phyloP scores from a whole-genome alignment of 768 basidiomycete species.

The Lactifluus echinatus region DNA sequence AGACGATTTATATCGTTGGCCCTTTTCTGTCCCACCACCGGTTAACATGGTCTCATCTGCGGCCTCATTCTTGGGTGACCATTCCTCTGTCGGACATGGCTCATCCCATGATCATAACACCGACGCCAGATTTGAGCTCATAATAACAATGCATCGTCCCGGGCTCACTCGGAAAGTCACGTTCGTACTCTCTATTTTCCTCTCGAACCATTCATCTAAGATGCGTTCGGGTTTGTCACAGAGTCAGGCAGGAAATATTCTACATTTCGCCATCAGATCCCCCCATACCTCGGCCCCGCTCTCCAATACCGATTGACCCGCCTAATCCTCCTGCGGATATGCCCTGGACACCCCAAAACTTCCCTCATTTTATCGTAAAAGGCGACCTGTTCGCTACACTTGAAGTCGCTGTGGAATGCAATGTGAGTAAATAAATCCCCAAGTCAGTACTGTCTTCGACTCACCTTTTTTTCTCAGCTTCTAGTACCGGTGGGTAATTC shows the following conservation, averaged over 20 bases:
- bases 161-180: background rate
- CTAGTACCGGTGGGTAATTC: background rate
- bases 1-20: background rate
- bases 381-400: conserved; percentile 5
- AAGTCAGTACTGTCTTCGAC: background rate
- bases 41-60: background rate
- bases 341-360: background rate
- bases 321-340: background rate
- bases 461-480: background rate
- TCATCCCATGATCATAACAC: background rate
- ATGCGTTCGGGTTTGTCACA: background rate
- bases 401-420: no score
- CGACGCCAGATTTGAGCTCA: background rate
- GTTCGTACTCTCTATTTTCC: conserved; percentile 3
- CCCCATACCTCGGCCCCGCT: no score
- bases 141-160: conserved; percentile 8
- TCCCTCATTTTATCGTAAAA: background rate
- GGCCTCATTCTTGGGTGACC: background rate
- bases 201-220: background rate
- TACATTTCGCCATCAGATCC: background rate
- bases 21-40: conserved; percentile 2
- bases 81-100: background rate
- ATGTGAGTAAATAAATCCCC: background rate
- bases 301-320: no score
- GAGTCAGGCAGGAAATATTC: background rate